Base-by-base conservation (phyloP, 305 asterid genomes). In the Fraxinus nigra region DNA sequence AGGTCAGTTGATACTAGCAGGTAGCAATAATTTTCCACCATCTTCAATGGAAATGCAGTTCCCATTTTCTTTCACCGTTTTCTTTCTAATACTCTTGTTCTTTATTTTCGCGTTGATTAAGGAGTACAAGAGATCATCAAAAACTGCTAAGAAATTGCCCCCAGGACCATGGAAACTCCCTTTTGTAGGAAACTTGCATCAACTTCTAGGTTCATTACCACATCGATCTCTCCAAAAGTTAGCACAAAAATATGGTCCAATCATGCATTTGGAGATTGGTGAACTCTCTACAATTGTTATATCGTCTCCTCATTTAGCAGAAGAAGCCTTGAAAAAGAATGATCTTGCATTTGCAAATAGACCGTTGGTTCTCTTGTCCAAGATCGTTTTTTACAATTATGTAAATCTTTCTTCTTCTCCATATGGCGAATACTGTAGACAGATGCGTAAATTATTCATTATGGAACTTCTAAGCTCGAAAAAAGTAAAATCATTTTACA, bases 111-210 rank as follows among this genome's bases (percentile, higher is more conserved):
- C 20, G 24, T 18, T 18, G 18, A 18, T 56, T 56, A 56, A 56
- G 26, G 65, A 56, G 18, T n/a, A 4, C 65, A n/a, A n/a, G 18
- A 56, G 26, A 56, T 56, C 26, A 16, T 56, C 26, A n/a, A 16
- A 16, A 5, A 16, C 10, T n/a, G 6, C 54, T 11, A 61, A 78
- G 63, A 61, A 1, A 35, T 37, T 78, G 37, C 81, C 81, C 40
- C 81, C 76, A 0, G 81, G 81, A 7, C 81, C 81, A 63, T 78
- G 81, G 81, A 78, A 78, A n/a, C 10, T 78, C 16, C 81, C 75
- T 46, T 78, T 13, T 61, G 20, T 56, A 16, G 65, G 65, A 7
- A 56, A 56, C 65, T 54, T 56, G 65, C 26, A 56, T 16, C 65
- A 56, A 16, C 3, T 56, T 18, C 24, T 56, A 16, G 65, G 24